phyloP scores from a whole-genome alignment of 2,329 filamentous ascomycete genomes.

The Botrytis deweyae region DNA sequence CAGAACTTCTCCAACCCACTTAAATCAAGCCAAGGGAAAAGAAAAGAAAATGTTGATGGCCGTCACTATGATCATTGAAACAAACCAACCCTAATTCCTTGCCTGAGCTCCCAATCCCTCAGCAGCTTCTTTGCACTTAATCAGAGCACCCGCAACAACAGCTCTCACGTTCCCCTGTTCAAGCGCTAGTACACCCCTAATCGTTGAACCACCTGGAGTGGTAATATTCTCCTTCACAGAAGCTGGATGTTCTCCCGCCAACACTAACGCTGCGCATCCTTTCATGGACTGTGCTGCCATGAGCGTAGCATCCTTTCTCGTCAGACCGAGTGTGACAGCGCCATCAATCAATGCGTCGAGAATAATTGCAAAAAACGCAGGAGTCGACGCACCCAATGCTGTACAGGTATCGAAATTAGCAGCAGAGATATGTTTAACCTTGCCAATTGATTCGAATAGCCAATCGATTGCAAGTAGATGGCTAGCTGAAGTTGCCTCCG shows the following conservation, averaged over 20 bases:
- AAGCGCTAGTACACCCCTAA: constrained; percentile 12
- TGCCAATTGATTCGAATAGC: constrained; percentile 15
- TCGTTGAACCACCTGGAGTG: constrained; percentile 18
- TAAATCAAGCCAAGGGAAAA: not conserved
- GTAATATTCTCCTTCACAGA: constrained; percentile 49
- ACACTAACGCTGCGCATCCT: constrained; percentile 46
- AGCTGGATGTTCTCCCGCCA: constrained; percentile 52
- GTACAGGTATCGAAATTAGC: constrained; percentile 36
- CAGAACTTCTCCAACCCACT: not conserved
- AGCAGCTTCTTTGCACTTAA: constrained; percentile 17
- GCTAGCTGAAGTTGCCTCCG: not conserved
- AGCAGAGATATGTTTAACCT: constrained; percentile 8
- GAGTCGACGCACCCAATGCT: constrained; percentile 38
- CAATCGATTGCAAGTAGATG: constrained; percentile 9
- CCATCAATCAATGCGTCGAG: constrained; percentile 22
- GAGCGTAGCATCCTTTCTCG: constrained; percentile 56
- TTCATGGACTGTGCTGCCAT: constrained; percentile 47
- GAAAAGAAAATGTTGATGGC: not conserved
- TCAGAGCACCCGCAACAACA: constrained; percentile 11
- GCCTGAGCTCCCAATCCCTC: constrained; percentile 8
- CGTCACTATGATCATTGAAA: not conserved
- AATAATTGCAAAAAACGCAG: constrained; percentile 19
- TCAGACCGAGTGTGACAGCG: constrained; percentile 44
- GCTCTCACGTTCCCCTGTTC: constrained; percentile 15
- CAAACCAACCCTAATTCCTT: not conserved